Base-by-base conservation (phyloP, 2,329 filamentous ascomycete species). In the Aspergillus pseudotamarii region DNA sequence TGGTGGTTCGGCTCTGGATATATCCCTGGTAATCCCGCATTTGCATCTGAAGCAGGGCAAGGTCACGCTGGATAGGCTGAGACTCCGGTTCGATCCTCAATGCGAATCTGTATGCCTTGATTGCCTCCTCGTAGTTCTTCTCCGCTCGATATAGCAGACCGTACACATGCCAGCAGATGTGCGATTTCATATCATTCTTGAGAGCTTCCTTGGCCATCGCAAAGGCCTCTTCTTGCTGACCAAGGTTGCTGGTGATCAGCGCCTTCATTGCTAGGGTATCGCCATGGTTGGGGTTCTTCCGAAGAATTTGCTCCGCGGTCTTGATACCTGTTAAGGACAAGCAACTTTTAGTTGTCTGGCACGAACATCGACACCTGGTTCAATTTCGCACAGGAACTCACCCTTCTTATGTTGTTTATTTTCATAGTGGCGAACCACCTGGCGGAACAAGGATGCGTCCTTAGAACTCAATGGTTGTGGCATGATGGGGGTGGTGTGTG, bases 261-360 rank as follows among this genome's bases (percentile, higher is more conserved):
- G 95, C 94, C 83, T 99, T 99, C 95, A 99, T 99, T 60, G 95
- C 96, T 81, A 96, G 91, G 28, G 95, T 99, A 79, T 99, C 96
- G 75, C 94, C 96, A 90, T 99, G 95, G 73, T 93, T 95, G 48
- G 94, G 92, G 75, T 91, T 89, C 81, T 97, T 98, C 78, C 91
- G 92, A 69, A 99, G 88, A 76, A 99, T 97, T 81, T 97, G 92
- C 78, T 99, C 95, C 71, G 95, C 94, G 54, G 91, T 90, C 83
- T 98, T 99, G 76, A 99, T 85, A 77, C 94, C 94, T 88, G 61
- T 69, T 59, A 60, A 66, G 57, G 63, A 66, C 26, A 51, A 56
- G 51, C 67, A 63, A 71, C 60, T 59, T 66, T 69, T 68, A 64
- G 63, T 61, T 57, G 59, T 62, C 66, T 50, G 43, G 64, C 59